These are phyloP conservation scores for Nematodospora valgi DNA, from an alignment of 805 yeast species.

Conservation along the genomic window DNA sequence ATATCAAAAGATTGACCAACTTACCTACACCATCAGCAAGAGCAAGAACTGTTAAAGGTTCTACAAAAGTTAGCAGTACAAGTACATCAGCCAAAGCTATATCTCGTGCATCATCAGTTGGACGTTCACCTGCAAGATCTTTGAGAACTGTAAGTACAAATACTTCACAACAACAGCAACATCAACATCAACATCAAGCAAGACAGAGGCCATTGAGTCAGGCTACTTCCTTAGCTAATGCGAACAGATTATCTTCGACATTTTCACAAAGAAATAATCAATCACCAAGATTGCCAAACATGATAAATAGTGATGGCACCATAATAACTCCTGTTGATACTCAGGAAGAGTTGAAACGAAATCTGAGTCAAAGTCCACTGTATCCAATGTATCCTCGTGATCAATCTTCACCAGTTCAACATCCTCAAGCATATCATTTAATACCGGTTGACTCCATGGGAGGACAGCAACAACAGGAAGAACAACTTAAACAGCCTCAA, in stretches of 20 bases:
- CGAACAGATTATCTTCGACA: conserved; percentile 34
- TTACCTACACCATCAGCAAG: conserved; percentile 60
- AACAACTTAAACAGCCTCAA: conserved; percentile 7
- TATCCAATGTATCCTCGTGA: conserved; percentile 3
- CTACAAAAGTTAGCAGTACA: conserved; percentile 9
- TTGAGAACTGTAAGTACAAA: conserved; percentile 2
- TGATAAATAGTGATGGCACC: conserved; percentile 46
- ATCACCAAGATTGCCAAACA: conserved; percentile 36
- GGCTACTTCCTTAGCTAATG: conserved; percentile 18
- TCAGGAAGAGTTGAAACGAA: conserved; percentile 6
- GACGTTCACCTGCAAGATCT: conserved; percentile 5
- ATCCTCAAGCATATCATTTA: conserved; percentile 2
- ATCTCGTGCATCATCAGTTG: conserved; percentile 3
- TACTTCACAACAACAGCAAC: conserved; percentile 9
- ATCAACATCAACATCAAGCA: conserved; percentile 8
- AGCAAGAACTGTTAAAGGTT: conserved; percentile 37
- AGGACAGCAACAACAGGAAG: neutral
- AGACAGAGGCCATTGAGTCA: conserved; percentile 21
- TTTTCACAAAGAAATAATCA: conserved; percentile 32
- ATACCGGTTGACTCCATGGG: conserved; percentile 7
- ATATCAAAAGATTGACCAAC: conserved; percentile 63
- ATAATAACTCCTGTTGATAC: conserved; percentile 39
- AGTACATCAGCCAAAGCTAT: conserved; percentile 5
- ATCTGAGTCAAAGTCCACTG: conserved; percentile 3
- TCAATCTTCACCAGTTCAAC: conserved; percentile 5